Evolutionary conservation across 306 rosid species (phyloP).

Genomic region (Amphicarpaea edgeworthii): DNA sequence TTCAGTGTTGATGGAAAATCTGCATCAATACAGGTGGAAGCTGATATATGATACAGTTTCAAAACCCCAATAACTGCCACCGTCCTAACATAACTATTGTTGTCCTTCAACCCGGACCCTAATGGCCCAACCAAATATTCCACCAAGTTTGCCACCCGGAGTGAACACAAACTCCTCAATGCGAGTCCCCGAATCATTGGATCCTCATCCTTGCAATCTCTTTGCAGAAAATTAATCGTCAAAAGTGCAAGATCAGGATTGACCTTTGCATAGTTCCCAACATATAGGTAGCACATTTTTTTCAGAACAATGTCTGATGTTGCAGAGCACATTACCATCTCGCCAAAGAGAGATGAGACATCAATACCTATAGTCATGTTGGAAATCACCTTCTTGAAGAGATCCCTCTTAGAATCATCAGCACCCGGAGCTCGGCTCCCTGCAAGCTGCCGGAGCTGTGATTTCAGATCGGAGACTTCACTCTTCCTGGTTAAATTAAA

Average conservation of each 20-base stretch:
- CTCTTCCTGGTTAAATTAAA: slow-evolving; percentile 73
- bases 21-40: slow-evolving; percentile 89
- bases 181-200: slow-evolving; percentile 98
- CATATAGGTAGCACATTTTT: slow-evolving; percentile 98
- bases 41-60: slow-evolving; percentile 92
- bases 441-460: slow-evolving; percentile 96
- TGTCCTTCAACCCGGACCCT: slow-evolving; percentile 93
- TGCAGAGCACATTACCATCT: slow-evolving; percentile 99
- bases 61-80: slow-evolving; percentile 93
- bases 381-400: slow-evolving; percentile 96
- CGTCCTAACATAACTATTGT: slow-evolving; percentile 84
- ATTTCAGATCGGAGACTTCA: slow-evolving; percentile 93
- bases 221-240: slow-evolving; percentile 97
- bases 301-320: slow-evolving; percentile 91
- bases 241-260: slow-evolving; percentile 96
- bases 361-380: slow-evolving; percentile 97
- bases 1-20: slow-evolving; percentile 86
- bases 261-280: slow-evolving; percentile 93
- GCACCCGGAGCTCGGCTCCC: slow-evolving; percentile 98
- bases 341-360: slow-evolving; percentile 90
- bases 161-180: slow-evolving; percentile 92
- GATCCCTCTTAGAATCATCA: slow-evolving; percentile 97
- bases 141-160: slow-evolving; percentile 87
- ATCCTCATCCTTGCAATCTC: slow-evolving; percentile 98
- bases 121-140: slow-evolving; percentile 98